Percentiles rank a stretch among this genome's conserved stretches.
Evolutionary conservation across 164 flowering plant genomes (phyloP).

Genomic region (Brasenia schreberi): DNA sequence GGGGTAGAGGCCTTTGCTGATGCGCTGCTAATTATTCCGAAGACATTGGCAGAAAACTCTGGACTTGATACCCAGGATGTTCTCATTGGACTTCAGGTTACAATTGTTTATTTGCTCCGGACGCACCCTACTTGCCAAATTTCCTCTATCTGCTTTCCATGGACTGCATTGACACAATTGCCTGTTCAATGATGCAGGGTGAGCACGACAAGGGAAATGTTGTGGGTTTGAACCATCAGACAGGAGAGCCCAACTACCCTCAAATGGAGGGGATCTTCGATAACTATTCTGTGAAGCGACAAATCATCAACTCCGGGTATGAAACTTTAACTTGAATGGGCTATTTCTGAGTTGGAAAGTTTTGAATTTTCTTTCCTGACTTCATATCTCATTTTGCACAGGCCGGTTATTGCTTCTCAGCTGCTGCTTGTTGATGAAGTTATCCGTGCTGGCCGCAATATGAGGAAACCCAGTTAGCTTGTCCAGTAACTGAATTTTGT

Average conservation of each 20-base stretch:
- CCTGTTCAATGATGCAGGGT: slow-evolving; percentile 27
- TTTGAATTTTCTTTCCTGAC: neutral
- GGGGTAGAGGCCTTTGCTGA: slow-evolving; percentile 98
- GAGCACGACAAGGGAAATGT: slow-evolving; percentile 91
- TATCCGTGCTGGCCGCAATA: slow-evolving; percentile 96
- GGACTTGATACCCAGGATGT: slow-evolving; percentile 98
- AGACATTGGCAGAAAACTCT: slow-evolving; percentile 93
- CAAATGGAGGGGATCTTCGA: slow-evolving; percentile 97
- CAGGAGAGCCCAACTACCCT: slow-evolving; percentile 91
- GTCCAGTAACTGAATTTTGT: neutral
- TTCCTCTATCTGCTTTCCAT: neutral
- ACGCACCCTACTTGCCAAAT: neutral
- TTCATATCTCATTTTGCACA: slow-evolving; percentile 19
- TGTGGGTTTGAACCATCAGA: slow-evolving; percentile 78
- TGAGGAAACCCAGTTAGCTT: slow-evolving; percentile 76
- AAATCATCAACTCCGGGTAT: slow-evolving; percentile 90
- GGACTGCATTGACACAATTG: neutral
- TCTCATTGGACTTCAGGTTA: slow-evolving; percentile 27
- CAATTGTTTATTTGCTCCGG: neutral
- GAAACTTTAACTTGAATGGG: neutral
- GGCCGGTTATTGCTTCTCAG: slow-evolving; percentile 96
- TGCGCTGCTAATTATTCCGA: slow-evolving; percentile 95
- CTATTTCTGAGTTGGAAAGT: neutral
- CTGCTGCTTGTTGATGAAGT: slow-evolving; percentile 94
- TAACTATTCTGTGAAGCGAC: slow-evolving; percentile 94